Conservation (phyloP, 202 grass and related monocot species). For the Setaria italica region DNA sequence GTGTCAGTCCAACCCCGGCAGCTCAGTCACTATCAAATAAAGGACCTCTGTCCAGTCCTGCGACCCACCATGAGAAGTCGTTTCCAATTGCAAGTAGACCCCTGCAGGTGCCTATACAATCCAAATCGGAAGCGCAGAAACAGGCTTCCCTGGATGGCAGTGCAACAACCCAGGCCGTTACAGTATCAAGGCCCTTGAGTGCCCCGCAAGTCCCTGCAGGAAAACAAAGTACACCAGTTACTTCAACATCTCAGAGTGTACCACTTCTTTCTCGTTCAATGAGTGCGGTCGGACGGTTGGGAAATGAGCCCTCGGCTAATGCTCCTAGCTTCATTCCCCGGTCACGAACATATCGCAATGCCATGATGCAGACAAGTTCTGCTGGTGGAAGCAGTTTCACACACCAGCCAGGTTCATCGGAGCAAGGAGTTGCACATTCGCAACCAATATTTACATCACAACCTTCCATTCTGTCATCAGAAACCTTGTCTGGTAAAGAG, state of each 20-base stretch:
- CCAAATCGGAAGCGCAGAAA: constrained; percentile 63
- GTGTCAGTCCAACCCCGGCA: constrained; percentile 7
- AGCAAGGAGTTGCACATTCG: constrained; percentile 42
- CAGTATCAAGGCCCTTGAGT: constrained; percentile 72
- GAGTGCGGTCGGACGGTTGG: constrained; percentile 72
- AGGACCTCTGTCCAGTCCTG: constrained; percentile 40
- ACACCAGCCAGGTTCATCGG: constrained; percentile 46
- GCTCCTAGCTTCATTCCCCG: constrained; percentile 70
- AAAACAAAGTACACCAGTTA: constrained; percentile 50
- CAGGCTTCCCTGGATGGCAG: constrained; percentile 45
- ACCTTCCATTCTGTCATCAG: constrained; percentile 49
- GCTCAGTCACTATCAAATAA: constrained; percentile 55
- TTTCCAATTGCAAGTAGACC: constrained; percentile 46
- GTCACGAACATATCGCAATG: constrained; percentile 86
- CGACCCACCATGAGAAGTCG: constrained; percentile 45
- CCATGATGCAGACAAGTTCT: constrained; percentile 82
- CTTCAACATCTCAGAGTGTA: constrained; percentile 52
- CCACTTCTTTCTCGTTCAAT: constrained; percentile 69
- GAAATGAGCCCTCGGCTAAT: constrained; percentile 65
- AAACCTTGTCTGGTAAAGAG: constrained; percentile 49
- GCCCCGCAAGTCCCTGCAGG: constrained; percentile 73
- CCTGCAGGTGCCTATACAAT: constrained; percentile 38
- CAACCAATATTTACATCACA: constrained; percentile 63
- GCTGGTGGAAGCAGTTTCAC: constrained; percentile 40
- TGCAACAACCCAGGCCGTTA: constrained; percentile 49